A percentile compares a stretch with the other conserved stretches of the same genome.
Conservation (phyloP, 148 eudicot species). For the Camellia lanceoleosa region DNA sequence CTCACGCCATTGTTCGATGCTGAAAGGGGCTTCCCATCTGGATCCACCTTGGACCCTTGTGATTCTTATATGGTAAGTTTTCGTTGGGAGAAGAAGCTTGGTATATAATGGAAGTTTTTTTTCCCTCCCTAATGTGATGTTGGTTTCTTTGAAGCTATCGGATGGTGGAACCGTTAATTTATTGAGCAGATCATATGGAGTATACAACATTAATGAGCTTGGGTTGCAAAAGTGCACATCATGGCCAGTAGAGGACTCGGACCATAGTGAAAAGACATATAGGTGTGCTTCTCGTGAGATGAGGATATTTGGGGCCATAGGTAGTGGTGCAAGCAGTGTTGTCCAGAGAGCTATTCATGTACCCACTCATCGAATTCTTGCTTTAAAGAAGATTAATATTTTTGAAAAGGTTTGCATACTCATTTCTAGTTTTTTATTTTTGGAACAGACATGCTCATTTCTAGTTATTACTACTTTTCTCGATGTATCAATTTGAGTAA, state of each 20-base stretch:
- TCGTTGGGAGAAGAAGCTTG: not conserved
- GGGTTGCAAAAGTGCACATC: conserved; percentile 83
- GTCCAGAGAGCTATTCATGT: conserved; percentile 94
- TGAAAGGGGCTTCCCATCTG: conserved; percentile 77
- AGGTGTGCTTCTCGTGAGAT: conserved; percentile 86
- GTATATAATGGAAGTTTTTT: not conserved
- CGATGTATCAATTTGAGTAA: not conserved
- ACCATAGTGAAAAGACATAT: conserved; percentile 64
- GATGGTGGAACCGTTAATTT: conserved; percentile 81
- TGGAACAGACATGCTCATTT: not conserved
- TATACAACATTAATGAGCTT: conserved; percentile 82
- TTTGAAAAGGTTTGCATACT: conserved; percentile 74
- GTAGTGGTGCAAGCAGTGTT: conserved; percentile 97
- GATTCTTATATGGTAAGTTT: conserved; percentile 67
- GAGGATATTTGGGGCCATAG: conserved; percentile 91
- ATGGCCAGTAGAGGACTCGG: conserved; percentile 49
- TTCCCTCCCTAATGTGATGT: not conserved
- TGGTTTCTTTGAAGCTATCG: conserved; percentile 40
- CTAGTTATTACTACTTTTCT: not conserved
- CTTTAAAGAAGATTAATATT: conserved; percentile 92
- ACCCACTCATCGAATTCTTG: conserved; percentile 78
- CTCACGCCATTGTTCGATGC: conserved; percentile 93
- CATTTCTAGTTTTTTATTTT: not conserved
- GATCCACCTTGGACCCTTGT: conserved; percentile 46
- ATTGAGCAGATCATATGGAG: conserved; percentile 85